These are phyloP conservation scores for Leptomonas seymouri DNA, from an alignment of 208 protist species.

Conservation along the genomic window DNA sequence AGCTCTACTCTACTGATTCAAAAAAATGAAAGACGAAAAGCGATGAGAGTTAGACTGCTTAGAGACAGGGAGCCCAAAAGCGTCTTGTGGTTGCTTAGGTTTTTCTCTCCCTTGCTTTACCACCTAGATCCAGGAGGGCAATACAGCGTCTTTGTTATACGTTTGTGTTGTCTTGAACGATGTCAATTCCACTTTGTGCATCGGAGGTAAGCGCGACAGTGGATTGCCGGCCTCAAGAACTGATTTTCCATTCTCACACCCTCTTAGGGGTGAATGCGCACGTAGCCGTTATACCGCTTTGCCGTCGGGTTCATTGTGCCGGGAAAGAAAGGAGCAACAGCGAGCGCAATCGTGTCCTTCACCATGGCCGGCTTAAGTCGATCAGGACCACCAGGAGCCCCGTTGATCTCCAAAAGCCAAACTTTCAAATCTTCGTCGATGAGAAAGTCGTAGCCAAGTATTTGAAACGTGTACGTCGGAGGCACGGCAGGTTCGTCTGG, in stretches of 20 bases:
- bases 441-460: conserved; percentile 92
- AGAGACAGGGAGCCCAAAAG: too few relatives aligned
- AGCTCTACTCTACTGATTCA: too few relatives aligned
- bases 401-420: conserved; percentile 90
- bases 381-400: conserved; percentile 71
- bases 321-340: conserved; percentile 61
- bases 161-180: too few relatives aligned
- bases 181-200: too few relatives aligned
- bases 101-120: too few relatives aligned
- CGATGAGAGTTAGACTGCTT: too few relatives aligned
- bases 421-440: conserved; percentile 80
- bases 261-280: conserved; percentile 48
- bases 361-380: conserved; percentile 59
- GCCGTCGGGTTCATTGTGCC: conserved; percentile 38
- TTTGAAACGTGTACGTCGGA: conserved; percentile 81
- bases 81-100: too few relatives aligned
- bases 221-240: neutral
- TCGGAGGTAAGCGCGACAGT: too few relatives aligned
- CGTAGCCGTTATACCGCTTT: conserved; percentile 52
- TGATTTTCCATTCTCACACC: neutral
- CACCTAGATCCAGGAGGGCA: too few relatives aligned
- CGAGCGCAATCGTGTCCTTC: conserved; percentile 77
- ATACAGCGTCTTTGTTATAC: too few relatives aligned
- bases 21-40: too few relatives aligned
- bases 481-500: conserved; percentile 41